Conservation (phyloP, 2,329 filamentous ascomycete genomes). For the Penicillium sp. region DNA sequence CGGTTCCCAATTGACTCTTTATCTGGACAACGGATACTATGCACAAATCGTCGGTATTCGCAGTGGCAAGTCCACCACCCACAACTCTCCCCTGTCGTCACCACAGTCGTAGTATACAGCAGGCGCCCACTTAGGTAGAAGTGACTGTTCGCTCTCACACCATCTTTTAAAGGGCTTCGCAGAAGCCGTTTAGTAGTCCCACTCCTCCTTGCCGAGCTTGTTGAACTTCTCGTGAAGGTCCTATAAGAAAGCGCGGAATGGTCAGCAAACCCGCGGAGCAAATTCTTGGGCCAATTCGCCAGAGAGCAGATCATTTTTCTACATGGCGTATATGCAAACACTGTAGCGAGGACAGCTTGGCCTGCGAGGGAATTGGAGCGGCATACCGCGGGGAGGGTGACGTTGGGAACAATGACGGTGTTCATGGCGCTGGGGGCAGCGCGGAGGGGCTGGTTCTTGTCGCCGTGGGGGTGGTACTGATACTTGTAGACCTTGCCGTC, state of each 20-base stretch:
- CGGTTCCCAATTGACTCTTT: constrained; percentile 33
- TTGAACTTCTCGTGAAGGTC: constrained; percentile 96
- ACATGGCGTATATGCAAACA: not conserved
- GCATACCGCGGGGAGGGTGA: constrained; percentile 83
- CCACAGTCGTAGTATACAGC: constrained; percentile 38
- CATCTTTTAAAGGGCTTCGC: constrained; percentile 17
- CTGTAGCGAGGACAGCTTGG: not conserved
- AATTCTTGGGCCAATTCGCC: not conserved
- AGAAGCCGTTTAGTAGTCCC: constrained; percentile 37
- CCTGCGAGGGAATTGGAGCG: not conserved
- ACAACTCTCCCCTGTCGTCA: constrained; percentile 26
- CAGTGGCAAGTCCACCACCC: constrained; percentile 24
- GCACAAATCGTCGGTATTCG: constrained; percentile 34
- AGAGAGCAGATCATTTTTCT: not conserved
- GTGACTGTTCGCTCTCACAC: constrained; percentile 15
- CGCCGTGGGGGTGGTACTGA: constrained; percentile 83
- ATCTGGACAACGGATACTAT: constrained; percentile 35
- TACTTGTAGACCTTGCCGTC: constrained; percentile 70
- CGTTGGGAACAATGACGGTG: constrained; percentile 89
- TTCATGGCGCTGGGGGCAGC: constrained; percentile 95
- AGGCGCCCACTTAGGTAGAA: constrained; percentile 17
- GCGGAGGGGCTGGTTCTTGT: constrained; percentile 71
- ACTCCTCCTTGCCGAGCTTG: constrained; percentile 99
- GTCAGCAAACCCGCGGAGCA: constrained; percentile 9
- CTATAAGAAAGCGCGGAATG: constrained; percentile 47